Evolutionary conservation across 495 filamentous ascomycete genomes (phyloP).

Genomic region (Talaromyces ruber): DNA sequence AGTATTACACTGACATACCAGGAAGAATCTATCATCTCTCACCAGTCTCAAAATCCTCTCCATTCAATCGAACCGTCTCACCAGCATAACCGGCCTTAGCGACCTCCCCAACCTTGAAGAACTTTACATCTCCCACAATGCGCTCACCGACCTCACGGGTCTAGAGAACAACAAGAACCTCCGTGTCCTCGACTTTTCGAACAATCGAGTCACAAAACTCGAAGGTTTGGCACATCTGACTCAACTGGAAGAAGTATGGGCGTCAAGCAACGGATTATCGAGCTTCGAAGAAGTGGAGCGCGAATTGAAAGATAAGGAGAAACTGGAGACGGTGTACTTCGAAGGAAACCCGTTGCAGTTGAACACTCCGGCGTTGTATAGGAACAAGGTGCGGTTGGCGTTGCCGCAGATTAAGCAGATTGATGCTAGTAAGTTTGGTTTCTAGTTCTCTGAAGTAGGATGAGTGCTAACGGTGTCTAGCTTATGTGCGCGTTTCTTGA

Average conservation of each 20-base stretch:
- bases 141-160: conserved; percentile 67
- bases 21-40: conserved; percentile 56
- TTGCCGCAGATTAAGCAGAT: conserved; percentile 86
- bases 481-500: conserved; percentile 19
- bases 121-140: conserved; percentile 96
- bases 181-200: conserved; percentile 78
- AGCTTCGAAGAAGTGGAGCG: conserved; percentile 79
- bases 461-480: conserved; percentile 8
- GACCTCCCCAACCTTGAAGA: conserved; percentile 77
- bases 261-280: conserved; percentile 73
- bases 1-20: neutral
- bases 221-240: conserved; percentile 58
- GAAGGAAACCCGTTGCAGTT: conserved; percentile 90
- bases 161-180: conserved; percentile 63
- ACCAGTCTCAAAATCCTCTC: conserved; percentile 80
- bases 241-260: conserved; percentile 87
- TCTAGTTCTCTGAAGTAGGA: neutral
- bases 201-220: conserved; percentile 74
- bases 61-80: conserved; percentile 95
- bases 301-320: conserved; percentile 66
- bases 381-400: conserved; percentile 85
- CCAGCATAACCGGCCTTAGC: conserved; percentile 64
- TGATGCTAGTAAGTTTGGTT: conserved; percentile 78
- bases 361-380: conserved; percentile 65
- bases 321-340: conserved; percentile 89